These are phyloP conservation scores for Cinnamomum chago DNA, from an alignment of 164 flowering plant species.

Conservation along the genomic window DNA sequence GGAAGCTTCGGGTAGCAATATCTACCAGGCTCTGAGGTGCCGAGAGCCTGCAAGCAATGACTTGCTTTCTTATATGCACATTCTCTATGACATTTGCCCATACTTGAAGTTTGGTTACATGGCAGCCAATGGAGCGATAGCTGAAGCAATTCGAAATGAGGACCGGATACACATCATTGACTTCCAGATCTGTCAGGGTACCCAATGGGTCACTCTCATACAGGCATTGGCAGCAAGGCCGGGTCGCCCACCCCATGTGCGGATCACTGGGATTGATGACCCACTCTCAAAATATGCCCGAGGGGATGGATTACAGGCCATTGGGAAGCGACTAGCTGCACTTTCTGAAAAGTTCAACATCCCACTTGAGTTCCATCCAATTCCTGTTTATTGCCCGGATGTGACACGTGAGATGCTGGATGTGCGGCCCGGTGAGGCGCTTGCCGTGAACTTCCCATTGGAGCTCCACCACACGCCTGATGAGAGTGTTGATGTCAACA, in stretches of 20 bases:
- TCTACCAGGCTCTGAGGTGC: conserved; percentile 36
- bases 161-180: conserved; percentile 66
- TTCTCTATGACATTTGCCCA: conserved; percentile 71
- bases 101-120: conserved; percentile 78
- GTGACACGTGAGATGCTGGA: conserved; percentile 52
- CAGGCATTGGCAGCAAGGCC: conserved; percentile 78
- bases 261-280: conserved; percentile 79
- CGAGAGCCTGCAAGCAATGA: conserved; percentile 58
- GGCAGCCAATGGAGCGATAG: conserved; percentile 88
- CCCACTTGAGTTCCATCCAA: conserved; percentile 56
- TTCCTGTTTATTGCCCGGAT: conserved; percentile 45
- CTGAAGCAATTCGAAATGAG: conserved; percentile 63
- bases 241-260: conserved; percentile 57
- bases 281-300: conserved; percentile 60
- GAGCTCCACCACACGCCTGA: conserved; percentile 78
- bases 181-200: conserved; percentile 70
- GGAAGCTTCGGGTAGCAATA: conserved; percentile 27
- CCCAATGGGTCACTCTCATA: conserved; percentile 70
- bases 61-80: conserved; percentile 68
- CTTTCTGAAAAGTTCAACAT: conserved; percentile 53
- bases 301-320: conserved; percentile 47
- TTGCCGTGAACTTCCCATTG: conserved; percentile 71
- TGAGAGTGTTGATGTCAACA: conserved; percentile 62
- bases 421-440: conserved; percentile 65
- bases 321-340: conserved; percentile 40